Percentiles rank a stretch among this genome's conserved stretches.
Conservation (phyloP, 208 protist species). For the Naegleria lovaniensis region DNA sequence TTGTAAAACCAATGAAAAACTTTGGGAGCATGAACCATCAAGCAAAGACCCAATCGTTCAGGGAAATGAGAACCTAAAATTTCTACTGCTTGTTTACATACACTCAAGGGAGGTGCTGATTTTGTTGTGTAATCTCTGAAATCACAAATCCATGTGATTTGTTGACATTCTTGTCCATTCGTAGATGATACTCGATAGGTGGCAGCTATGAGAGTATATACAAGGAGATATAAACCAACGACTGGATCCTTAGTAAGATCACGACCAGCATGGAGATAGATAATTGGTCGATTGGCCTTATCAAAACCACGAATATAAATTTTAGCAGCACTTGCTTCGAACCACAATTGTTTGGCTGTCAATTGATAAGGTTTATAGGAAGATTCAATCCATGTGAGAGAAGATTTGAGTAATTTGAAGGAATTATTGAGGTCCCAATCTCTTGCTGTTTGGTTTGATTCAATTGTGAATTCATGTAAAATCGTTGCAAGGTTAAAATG, state of each 20-base stretch:
- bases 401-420: background rate
- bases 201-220: background rate
- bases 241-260: background rate
- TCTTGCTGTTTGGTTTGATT: conserved; percentile 8
- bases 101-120: background rate
- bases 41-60: conserved; percentile 67
- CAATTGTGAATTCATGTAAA: no score
- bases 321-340: background rate
- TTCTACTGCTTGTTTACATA: background rate
- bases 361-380: background rate
- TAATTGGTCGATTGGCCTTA: background rate
- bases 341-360: background rate
- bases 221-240: background rate
- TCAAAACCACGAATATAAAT: conserved; percentile 20
- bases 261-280: background rate
- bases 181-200: background rate
- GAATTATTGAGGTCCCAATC: background rate
- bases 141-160: background rate
- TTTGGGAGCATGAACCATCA: background rate
- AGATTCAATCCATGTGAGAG: conserved; percentile 17
- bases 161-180: no score
- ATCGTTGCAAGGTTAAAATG: no score
- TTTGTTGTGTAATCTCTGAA: conserved; percentile 4
- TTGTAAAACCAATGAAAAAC: background rate
- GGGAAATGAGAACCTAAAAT: conserved; percentile 68